These are phyloP conservation scores for Carex scoparia DNA, from an alignment of 176 grass and related monocot genomes.

Conservation along the genomic window DNA sequence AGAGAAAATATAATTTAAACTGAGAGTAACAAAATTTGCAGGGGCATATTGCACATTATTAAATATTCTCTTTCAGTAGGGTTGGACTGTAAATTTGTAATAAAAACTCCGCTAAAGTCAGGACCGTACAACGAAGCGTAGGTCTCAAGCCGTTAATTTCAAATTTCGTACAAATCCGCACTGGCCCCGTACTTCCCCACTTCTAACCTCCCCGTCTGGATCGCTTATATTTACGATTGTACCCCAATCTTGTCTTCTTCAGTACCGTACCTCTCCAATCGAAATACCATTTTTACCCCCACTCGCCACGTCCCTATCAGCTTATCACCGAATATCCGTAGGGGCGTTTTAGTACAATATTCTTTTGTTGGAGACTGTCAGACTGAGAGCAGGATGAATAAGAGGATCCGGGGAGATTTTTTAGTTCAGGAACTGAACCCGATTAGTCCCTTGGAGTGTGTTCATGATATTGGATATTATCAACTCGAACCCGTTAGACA, in stretches of 20 bases:
- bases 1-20: too few relatives aligned
- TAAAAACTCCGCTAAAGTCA: not conserved
- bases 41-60: not conserved
- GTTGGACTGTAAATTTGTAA: not conserved
- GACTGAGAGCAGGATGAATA: not conserved
- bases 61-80: not conserved
- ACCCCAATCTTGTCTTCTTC: not conserved
- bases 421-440: slow-evolving; percentile 25
- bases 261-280: not conserved
- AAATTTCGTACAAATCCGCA: not conserved
- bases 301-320: not conserved
- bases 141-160: not conserved
- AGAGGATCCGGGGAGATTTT: not conserved
- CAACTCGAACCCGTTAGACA: slow-evolving; percentile 24
- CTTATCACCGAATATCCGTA: not conserved
- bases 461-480: too few relatives aligned
- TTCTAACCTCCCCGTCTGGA: not conserved
- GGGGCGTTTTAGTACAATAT: not conserved
- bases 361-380: not conserved
- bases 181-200: not conserved
- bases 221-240: not conserved
- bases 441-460: too few relatives aligned
- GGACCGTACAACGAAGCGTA: not conserved
- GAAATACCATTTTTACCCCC: not conserved
- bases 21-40: not conserved